Conservation (phyloP, 768 basidiomycete species). For the Mycena leptocephala region DNA sequence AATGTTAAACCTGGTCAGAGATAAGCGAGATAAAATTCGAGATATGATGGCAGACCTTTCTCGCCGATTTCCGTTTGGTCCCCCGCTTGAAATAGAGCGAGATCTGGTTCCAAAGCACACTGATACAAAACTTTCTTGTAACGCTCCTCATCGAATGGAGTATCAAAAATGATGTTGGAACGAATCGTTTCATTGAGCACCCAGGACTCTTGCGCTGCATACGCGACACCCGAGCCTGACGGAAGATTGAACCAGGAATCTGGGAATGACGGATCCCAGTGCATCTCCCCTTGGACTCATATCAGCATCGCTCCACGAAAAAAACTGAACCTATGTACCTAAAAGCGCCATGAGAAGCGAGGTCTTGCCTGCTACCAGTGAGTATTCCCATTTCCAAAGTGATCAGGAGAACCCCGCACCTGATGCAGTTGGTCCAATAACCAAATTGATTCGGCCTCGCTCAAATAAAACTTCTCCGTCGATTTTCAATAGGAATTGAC, state of each 20-base stretch:
- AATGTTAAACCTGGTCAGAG: background rate
- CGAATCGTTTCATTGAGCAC: constrained; percentile 85
- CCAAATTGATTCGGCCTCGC: constrained; percentile 67
- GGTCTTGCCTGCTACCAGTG: constrained; percentile 61
- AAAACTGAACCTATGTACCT: constrained; percentile 41
- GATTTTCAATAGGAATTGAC: constrained; percentile 66
- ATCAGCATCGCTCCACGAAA: background rate
- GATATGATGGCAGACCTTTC: constrained; percentile 45
- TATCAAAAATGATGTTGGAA: constrained; percentile 89
- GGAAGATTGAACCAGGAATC: constrained; percentile 83
- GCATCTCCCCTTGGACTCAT: constrained; percentile 69
- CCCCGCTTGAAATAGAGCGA: constrained; percentile 78
- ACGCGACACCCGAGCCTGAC: constrained; percentile 78
- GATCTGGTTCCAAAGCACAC: constrained; percentile 81
- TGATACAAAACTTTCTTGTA: constrained; percentile 87
- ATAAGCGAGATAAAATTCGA: constrained; percentile 39
- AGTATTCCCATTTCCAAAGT: background rate
- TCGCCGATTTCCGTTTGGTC: background rate
- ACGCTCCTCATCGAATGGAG: constrained; percentile 81
- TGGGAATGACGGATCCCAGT: constrained; percentile 69
- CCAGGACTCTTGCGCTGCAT: constrained; percentile 91
- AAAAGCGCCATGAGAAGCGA: constrained; percentile 77
- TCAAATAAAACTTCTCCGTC: constrained; percentile 70
- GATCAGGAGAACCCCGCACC: background rate
- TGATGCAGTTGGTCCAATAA: constrained; percentile 67